Base-by-base conservation (phyloP, 2,329 filamentous ascomycete species). In the Cercospora zeae-maydis region DNA sequence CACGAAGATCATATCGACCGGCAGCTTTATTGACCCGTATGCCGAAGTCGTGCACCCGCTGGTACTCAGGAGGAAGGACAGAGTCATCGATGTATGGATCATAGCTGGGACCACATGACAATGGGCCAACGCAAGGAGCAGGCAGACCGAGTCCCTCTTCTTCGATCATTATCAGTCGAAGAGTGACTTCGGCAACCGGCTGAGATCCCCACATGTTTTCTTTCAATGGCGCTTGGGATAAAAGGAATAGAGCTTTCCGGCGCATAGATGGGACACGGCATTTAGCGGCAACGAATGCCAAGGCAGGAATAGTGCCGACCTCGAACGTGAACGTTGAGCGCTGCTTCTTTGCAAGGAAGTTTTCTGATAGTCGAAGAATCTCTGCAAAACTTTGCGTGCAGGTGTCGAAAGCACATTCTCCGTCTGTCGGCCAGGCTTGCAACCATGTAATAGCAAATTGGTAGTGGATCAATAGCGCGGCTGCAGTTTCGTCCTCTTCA, bases 241-340 rank as follows among this genome's bases (percentile, higher is more conserved):
- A 36, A 7, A 73, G 59, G n/a, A 62, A 54, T 5, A 73, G 42
- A 4, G 71, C 70, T 47, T 63, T 57, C 4, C 69, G 61, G 8
- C 68, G 63, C 6, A 73, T 21, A 4, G 65, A 65, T 14, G 63
- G 67, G 5, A 70, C 59, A 5, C 71, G 66, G 39, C 70, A 72
- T 56, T 70, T 71, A 10, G 63, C 64, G 10, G 68, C 69, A 11
- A 61, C 60, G 47, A 70, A 69, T 56, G 67, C 71, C 3, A 72
- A 52, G 14, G 68, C 64, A 13, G 69, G 63, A 16, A 69, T 37
- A 11, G 63, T 62, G 27, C 67, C 68, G 14, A 63, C 37, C 56
- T 72, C 68, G 51, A 73, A 69, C 5, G 69, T 71, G 57, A 72
- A 73, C 10, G 52, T 58, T n/a, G 67, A 36, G 24, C 33, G 24